Evolutionary conservation across 495 filamentous ascomycete species (phyloP).

Genomic region (Aspergillus heteromorphus): DNA sequence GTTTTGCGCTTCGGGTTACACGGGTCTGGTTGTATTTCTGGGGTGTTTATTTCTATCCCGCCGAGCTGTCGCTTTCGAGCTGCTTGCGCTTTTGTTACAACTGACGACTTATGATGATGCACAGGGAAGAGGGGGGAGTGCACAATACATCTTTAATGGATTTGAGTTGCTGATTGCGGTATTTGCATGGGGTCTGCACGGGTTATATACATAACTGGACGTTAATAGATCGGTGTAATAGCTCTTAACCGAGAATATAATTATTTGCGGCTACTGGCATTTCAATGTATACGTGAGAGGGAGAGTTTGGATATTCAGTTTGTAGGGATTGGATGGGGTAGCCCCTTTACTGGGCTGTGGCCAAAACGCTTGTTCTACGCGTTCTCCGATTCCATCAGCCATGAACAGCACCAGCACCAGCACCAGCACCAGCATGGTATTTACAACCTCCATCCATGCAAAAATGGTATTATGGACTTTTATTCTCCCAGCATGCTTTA

Average conservation of each 20-base stretch:
- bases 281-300: no score
- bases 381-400: no score
- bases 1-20: not conserved
- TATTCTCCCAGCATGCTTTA: not conserved
- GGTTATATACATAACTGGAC: not conserved
- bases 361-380: no score
- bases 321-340: no score
- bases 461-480: not conserved
- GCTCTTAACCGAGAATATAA: not conserved
- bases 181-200: not conserved
- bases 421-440: no score
- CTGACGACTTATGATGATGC: conserved; percentile 12
- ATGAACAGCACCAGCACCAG: no score
- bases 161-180: no score
- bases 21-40: not conserved
- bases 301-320: no score
- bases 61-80: no score
- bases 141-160: not conserved
- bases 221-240: not conserved
- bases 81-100: not conserved
- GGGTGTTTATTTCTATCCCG: not conserved
- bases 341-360: no score
- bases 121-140: conserved; percentile 7
- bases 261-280: no score
- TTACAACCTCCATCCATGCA: not conserved